Evolutionary conservation across 2,329 filamentous ascomycete genomes (phyloP).

Genomic region (Botrytis paeoniae): DNA sequence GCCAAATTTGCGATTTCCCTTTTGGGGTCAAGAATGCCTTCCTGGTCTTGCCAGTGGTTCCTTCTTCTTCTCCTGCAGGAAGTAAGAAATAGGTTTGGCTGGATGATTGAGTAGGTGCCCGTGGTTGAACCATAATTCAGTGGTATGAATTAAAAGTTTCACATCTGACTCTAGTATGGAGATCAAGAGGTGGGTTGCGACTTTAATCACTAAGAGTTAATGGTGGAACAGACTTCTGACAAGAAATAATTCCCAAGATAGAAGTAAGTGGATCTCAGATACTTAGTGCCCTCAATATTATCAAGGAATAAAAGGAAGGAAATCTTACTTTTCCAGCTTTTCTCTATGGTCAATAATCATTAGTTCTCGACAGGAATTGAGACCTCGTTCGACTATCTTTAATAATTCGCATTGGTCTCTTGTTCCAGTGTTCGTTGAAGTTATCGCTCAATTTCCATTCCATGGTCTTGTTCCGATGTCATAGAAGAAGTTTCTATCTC

Average conservation of each 20-base stretch:
- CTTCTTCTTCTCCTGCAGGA: neutral
- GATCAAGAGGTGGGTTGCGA: no score
- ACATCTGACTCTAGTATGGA: no score
- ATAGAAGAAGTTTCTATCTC: neutral
- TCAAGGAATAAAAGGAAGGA: no score
- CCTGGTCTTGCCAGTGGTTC: neutral
- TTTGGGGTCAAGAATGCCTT: neutral
- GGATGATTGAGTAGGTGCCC: neutral
- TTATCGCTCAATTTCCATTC: neutral
- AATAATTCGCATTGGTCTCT: fast-evolving
- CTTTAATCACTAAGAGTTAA: no score
- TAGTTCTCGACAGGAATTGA: neutral
- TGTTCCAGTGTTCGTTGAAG: neutral
- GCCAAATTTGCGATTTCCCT: neutral
- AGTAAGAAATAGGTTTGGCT: neutral
- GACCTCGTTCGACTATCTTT: neutral
- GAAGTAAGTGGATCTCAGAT: no score
- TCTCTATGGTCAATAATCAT: neutral
- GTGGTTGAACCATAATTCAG: neutral
- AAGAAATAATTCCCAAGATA: no score
- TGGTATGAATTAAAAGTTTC: neutral
- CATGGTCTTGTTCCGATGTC: no score
- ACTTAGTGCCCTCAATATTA: no score
- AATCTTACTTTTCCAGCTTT: neutral
- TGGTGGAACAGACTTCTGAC: no score